phyloP scores from a whole-genome alignment of 208 protist species.

The Crithidia acanthocephali region DNA sequence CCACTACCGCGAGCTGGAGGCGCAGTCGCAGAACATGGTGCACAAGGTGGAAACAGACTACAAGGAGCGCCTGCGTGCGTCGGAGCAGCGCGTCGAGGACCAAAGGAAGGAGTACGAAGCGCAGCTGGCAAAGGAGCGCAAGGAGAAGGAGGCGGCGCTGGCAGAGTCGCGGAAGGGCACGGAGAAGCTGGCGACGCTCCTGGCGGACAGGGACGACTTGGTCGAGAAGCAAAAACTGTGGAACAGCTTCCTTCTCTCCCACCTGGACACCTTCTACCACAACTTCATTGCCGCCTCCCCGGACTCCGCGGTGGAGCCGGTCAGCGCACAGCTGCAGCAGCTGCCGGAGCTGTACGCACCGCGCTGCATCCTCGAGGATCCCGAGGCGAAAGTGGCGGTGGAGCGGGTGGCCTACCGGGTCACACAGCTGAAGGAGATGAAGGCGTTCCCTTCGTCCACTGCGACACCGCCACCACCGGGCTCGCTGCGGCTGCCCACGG shows the following conservation, averaged over 20 bases:
- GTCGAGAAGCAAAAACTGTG: slow-evolving; percentile 74
- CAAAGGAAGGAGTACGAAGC: slow-evolving; percentile 53
- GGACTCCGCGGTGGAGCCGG: slow-evolving; percentile 50
- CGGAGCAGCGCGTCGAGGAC: slow-evolving; percentile 68
- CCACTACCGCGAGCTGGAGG: slow-evolving; percentile 55
- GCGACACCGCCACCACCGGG: background rate
- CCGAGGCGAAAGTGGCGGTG: slow-evolving; percentile 64
- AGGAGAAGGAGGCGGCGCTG: slow-evolving; percentile 45
- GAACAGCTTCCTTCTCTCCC: slow-evolving; percentile 71
- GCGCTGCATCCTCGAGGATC: slow-evolving; percentile 66
- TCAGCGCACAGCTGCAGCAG: slow-evolving; percentile 61
- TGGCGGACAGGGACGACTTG: slow-evolving; percentile 63
- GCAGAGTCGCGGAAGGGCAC: slow-evolving; percentile 50
- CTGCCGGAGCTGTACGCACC: slow-evolving; percentile 71
- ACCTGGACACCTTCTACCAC: slow-evolving; percentile 69
- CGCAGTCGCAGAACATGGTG: slow-evolving; percentile 55
- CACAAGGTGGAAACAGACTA: slow-evolving; percentile 72
- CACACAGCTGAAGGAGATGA: slow-evolving; percentile 62
- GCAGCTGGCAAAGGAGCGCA: slow-evolving; percentile 48
- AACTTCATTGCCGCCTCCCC: slow-evolving; percentile 51
- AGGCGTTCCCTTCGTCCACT: slow-evolving; percentile 12
- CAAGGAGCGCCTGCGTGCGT: slow-evolving; percentile 68
- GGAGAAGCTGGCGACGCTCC: slow-evolving; percentile 53
- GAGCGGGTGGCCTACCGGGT: slow-evolving; percentile 79
- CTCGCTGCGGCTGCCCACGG: slow-evolving; percentile 1